A percentile compares a stretch with the other conserved stretches of the same genome.
These are phyloP conservation scores for Trichosporon sp. DNA, from an alignment of 1,284 basidiomycete genomes.

Conservation along the genomic window DNA sequence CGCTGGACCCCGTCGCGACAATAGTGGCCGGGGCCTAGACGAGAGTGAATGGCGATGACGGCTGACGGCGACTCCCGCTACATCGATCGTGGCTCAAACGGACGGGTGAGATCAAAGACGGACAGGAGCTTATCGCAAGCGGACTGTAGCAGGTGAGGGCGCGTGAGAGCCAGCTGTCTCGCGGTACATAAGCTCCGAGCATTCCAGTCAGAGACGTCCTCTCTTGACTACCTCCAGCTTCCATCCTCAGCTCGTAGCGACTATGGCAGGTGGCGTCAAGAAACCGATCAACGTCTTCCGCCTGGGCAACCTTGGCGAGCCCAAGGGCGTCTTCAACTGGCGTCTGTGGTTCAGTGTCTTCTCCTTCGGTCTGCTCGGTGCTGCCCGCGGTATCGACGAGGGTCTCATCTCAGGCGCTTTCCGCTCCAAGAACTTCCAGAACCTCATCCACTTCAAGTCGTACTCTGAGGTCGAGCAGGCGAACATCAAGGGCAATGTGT, in stretches of 20 bases:
- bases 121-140: too few relatives aligned
- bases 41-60: too few relatives aligned
- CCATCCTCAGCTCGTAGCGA: background rate
- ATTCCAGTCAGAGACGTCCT: background rate
- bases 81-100: too few relatives aligned
- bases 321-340: conserved; percentile 15
- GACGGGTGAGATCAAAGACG: too few relatives aligned
- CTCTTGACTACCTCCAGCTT: background rate
- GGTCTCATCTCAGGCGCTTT: conserved; percentile 11
- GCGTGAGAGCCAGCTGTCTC: too few relatives aligned
- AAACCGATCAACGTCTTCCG: conserved; percentile 15
- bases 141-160: too few relatives aligned
- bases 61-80: too few relatives aligned
- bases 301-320: conserved; percentile 12
- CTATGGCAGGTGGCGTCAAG: conserved; percentile 14
- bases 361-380: conserved; percentile 11
- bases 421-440: conserved; percentile 10
- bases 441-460: conserved; percentile 3
- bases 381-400: conserved; percentile 12
- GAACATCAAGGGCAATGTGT: conserved; percentile 12
- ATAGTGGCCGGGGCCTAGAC: too few relatives aligned
- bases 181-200: background rate
- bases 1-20: too few relatives aligned
- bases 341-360: conserved; percentile 10
- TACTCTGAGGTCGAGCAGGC: conserved; percentile 10